phyloP scores from a whole-genome alignment of 495 filamentous ascomycete species.

The Aspergillus bridgeri region DNA sequence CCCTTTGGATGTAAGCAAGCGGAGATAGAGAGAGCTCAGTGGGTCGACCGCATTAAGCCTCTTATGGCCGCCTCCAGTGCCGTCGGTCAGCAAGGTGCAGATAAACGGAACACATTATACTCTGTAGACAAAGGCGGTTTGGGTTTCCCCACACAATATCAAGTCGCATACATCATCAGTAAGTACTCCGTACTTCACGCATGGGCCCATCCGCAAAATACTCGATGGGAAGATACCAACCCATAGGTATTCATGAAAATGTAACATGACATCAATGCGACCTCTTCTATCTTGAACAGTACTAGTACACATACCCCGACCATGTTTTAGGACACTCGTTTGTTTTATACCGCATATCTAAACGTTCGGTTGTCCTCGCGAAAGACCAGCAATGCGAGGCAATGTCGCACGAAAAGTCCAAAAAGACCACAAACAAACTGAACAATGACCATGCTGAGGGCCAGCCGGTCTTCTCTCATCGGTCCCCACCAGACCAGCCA shows the following conservation, averaged over 20 bases:
- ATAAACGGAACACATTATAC: slow-evolving; percentile 33
- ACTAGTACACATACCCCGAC: background rate
- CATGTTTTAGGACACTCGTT: background rate
- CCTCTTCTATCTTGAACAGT: background rate
- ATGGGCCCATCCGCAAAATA: background rate
- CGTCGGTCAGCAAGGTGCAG: background rate
- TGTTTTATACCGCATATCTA: slow-evolving; percentile 23
- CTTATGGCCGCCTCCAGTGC: too few species aligned
- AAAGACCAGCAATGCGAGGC: slow-evolving; percentile 79
- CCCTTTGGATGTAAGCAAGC: too few species aligned
- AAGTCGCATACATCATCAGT: background rate
- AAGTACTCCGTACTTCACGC: too few species aligned
- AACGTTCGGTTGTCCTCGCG: slow-evolving; percentile 70
- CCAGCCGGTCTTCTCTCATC: slow-evolving; percentile 79
- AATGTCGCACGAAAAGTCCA: slow-evolving; percentile 81
- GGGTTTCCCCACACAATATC: background rate
- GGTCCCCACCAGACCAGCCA: slow-evolving; percentile 97
- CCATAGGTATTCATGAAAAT: too few species aligned
- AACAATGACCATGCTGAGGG: slow-evolving; percentile 68
- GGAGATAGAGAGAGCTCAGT: too few species aligned
- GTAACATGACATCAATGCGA: background rate
- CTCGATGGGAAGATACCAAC: background rate
- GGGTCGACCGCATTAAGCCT: too few species aligned
- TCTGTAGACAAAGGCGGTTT: background rate
- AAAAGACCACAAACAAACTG: slow-evolving; percentile 72